Conservation (phyloP, 2,329 filamentous ascomycete species). For the Arthroderma uncinatum region DNA sequence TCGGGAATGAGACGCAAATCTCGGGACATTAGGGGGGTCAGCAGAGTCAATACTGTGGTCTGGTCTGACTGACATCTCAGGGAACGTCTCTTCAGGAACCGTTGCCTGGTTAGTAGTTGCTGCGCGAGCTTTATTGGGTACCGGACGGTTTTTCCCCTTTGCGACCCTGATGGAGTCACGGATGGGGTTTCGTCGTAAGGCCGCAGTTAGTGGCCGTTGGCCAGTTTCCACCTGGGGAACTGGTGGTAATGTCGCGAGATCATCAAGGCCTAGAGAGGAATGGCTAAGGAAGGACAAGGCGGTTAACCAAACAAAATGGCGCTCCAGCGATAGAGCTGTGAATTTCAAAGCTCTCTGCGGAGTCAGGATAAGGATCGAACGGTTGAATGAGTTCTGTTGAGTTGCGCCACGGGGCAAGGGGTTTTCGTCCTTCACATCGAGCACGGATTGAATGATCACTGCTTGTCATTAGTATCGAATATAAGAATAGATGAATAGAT, state of each 20-base stretch:
- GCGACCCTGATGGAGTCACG: conserved; percentile 83
- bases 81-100: conserved; percentile 25
- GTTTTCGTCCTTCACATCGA: conserved; percentile 94
- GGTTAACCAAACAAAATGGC: conserved; percentile 91
- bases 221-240: conserved; percentile 34
- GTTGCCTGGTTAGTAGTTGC: conserved; percentile 24
- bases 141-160: conserved; percentile 53
- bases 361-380: conserved; percentile 89
- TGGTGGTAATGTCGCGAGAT: conserved; percentile 52
- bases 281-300: conserved; percentile 90
- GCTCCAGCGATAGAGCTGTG: conserved; percentile 68
- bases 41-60: conserved; percentile 31
- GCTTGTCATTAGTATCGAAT: conserved; percentile 23
- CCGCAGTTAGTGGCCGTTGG: conserved; percentile 36
- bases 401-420: conserved; percentile 60
- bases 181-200: conserved; percentile 50
- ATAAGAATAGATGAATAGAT: not conserved
- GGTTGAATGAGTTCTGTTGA: conserved; percentile 57
- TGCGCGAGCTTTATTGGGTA: conserved; percentile 31
- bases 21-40: conserved; percentile 43
- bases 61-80: conserved; percentile 5
- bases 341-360: conserved; percentile 92
- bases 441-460: conserved; percentile 92
- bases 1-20: conserved; percentile 55
- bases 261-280: conserved; percentile 68